Conservation (phyloP, 1,284 basidiomycete genomes). For the Austroboletus niveus region DNA sequence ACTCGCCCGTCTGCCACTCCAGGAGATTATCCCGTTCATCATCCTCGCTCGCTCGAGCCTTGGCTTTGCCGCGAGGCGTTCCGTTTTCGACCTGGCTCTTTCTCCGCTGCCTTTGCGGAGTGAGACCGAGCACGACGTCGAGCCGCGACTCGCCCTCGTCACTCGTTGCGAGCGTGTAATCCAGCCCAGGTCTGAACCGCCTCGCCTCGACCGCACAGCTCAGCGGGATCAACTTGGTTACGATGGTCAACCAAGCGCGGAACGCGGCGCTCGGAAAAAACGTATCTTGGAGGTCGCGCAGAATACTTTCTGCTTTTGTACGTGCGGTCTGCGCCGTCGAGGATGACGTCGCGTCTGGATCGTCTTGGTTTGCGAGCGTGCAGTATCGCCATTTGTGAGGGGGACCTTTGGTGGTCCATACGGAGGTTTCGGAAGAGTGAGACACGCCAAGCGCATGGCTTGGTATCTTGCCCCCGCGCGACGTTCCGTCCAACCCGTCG, state of each 20-base stretch:
- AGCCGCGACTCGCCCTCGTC: constrained; percentile 81
- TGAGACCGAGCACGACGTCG: constrained; percentile 89
- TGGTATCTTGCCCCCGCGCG: constrained; percentile 53
- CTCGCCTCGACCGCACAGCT: constrained; percentile 77
- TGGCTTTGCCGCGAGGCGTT: constrained; percentile 16
- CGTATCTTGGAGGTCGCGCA: constrained; percentile 67
- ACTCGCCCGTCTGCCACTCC: constrained; percentile 78
- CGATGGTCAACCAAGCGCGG: constrained; percentile 84
- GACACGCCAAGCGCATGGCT: constrained; percentile 58
- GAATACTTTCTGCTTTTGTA: constrained; percentile 45
- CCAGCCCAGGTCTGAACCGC: constrained; percentile 88
- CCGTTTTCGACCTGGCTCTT: constrained; percentile 9
- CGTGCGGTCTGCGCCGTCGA: constrained; percentile 30
- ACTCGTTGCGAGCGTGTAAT: constrained; percentile 93
- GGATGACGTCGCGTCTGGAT: background rate
- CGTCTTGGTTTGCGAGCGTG: constrained; percentile 40
- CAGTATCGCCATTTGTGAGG: constrained; percentile 95
- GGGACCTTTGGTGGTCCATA: constrained; percentile 82
- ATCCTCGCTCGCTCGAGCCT: constrained; percentile 29
- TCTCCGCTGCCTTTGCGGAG: constrained; percentile 57
- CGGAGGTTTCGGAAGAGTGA: constrained; percentile 42
- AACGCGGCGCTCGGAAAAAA: constrained; percentile 86
- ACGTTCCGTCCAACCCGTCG: constrained; percentile 62
- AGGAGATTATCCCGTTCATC: constrained; percentile 35
- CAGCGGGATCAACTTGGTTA: constrained; percentile 77